Conservation (phyloP, 2,329 filamentous ascomycete species). For the Pseudocercospora crystallina region DNA sequence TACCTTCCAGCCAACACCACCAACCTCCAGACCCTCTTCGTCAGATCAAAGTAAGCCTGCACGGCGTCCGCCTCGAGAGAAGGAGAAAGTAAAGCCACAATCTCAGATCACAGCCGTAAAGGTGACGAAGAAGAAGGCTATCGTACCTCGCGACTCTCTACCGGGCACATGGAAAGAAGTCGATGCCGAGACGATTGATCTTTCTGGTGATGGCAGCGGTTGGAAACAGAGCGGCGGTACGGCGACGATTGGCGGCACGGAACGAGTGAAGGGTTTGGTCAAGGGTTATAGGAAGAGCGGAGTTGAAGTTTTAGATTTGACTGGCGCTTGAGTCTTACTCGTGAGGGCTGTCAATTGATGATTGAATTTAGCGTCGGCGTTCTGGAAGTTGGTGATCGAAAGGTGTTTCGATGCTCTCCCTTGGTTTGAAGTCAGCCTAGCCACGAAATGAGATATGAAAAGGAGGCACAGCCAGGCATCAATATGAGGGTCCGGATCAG, state of each 20-base stretch:
- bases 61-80: background rate
- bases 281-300: slow-evolving; percentile 34
- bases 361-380: slow-evolving; percentile 6
- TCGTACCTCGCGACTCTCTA: slow-evolving; percentile 34
- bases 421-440: too few species aligned
- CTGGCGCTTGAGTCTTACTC: slow-evolving; percentile 24
- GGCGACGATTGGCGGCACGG: slow-evolving; percentile 1
- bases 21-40: too few species aligned
- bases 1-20: background rate
- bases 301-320: slow-evolving; percentile 39
- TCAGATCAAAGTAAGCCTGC: too few species aligned
- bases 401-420: too few species aligned
- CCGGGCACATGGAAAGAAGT: slow-evolving; percentile 36
- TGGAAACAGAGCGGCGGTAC: slow-evolving; percentile 18
- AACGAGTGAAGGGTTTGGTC: slow-evolving; percentile 1
- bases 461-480: too few species aligned
- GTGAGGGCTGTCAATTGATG: background rate
- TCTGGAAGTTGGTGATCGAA: background rate
- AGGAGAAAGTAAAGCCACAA: background rate
- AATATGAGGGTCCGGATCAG: too few species aligned
- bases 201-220: slow-evolving; percentile 29
- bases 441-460: too few species aligned
- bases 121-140: slow-evolving; percentile 19
- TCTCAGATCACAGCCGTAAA: background rate
- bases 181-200: slow-evolving; percentile 30